Evolutionary conservation across 1,139 yeast genomes (phyloP).

Genomic region (Meyerozyma smithsonii): DNA sequence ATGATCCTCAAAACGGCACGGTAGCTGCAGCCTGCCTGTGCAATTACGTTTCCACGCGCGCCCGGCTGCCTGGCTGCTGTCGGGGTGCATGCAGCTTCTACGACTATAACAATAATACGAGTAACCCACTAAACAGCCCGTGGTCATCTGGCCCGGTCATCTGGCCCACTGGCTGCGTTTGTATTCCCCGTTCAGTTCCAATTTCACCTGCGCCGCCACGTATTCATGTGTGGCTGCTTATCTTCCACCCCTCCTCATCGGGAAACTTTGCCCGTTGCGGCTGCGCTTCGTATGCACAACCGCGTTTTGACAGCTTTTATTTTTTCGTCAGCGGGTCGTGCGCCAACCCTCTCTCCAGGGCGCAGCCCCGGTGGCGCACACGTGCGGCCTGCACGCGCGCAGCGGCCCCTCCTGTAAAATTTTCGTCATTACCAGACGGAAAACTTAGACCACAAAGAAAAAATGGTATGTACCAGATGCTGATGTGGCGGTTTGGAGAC

Average conservation of each 20-base stretch:
- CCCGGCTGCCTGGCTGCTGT: too few relatives aligned
- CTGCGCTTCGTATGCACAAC: neutral
- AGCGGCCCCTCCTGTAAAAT: neutral
- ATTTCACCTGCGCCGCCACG: neutral
- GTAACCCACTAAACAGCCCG: neutral
- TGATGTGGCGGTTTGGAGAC: too few relatives aligned
- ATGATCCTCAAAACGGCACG: constrained; percentile 13
- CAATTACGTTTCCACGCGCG: too few relatives aligned
- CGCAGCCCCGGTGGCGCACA: neutral
- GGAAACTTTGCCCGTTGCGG: too few relatives aligned
- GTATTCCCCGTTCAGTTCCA: neutral
- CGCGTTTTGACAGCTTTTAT: neutral
- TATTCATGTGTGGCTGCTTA: too few relatives aligned
- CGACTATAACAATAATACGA: neutral
- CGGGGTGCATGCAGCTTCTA: too few relatives aligned
- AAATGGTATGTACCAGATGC: constrained; percentile 25
- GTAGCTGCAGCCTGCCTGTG: neutral
- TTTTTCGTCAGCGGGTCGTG: neutral
- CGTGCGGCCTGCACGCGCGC: constrained; percentile 1
- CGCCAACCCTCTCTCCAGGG: neutral
- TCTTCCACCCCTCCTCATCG: neutral
- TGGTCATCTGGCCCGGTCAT: neutral
- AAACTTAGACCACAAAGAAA: constrained; percentile 15
- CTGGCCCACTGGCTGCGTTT: neutral
- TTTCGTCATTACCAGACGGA: constrained; percentile 3